Conservation (phyloP, 495 filamentous ascomycete genomes). For the Delitschia confertaspora region DNA sequence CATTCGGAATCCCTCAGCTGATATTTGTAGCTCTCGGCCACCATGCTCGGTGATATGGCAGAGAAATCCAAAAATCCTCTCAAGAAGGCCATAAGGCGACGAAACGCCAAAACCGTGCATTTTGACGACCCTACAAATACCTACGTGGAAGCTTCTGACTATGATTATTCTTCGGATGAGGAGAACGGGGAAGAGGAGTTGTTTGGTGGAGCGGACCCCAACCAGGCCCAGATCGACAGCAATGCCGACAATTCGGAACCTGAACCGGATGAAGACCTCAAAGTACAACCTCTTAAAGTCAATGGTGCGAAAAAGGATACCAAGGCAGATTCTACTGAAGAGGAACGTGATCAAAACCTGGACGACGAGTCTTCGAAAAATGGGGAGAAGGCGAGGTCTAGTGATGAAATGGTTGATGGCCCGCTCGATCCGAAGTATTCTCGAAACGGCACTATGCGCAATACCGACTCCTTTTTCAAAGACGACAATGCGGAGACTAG, state of each 20-base stretch:
- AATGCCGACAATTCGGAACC: slow-evolving; percentile 17
- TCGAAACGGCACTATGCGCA: slow-evolving; percentile 74
- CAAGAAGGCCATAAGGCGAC: slow-evolving; percentile 79
- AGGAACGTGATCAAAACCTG: slow-evolving; percentile 12
- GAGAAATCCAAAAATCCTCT: slow-evolving; percentile 85
- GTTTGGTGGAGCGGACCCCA: slow-evolving; percentile 32
- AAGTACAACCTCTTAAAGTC: slow-evolving; percentile 29
- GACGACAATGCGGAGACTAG: slow-evolving; percentile 90
- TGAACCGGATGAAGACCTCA: slow-evolving; percentile 24
- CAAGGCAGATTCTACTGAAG: slow-evolving; percentile 3
- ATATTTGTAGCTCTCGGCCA: slow-evolving; percentile 62
- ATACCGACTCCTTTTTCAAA: slow-evolving; percentile 93
- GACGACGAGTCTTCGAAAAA: slow-evolving; percentile 11
- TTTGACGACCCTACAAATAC: slow-evolving; percentile 82
- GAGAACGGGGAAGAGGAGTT: slow-evolving; percentile 57
- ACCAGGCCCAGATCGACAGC: slow-evolving; percentile 35
- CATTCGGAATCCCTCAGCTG: neutral
- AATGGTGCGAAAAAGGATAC: slow-evolving; percentile 23
- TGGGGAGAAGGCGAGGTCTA: slow-evolving; percentile 34
- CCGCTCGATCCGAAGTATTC: slow-evolving; percentile 41
- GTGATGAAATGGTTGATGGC: slow-evolving; percentile 57
- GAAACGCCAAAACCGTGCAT: slow-evolving; percentile 80
- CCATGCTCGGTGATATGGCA: slow-evolving; percentile 85
- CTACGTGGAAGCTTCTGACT: slow-evolving; percentile 83
- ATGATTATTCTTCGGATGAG: slow-evolving; percentile 85